phyloP scores from a whole-genome alignment of 2,329 filamentous ascomycete genomes.

The Fusarium newnesense region DNA sequence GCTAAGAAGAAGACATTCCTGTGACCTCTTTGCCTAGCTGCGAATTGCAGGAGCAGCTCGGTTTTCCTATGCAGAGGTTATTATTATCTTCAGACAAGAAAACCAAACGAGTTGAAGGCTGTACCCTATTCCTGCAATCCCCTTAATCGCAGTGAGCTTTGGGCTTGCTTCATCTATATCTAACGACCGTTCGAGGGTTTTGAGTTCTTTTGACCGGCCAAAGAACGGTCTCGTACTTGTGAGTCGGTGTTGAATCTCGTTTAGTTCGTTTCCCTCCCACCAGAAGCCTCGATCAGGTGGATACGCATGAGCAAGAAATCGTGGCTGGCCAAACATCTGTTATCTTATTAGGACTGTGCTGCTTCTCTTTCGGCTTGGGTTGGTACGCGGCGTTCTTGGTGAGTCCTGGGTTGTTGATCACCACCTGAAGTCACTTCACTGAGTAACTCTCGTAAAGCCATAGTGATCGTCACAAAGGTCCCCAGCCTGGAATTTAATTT shows the following conservation, averaged over 20 bases:
- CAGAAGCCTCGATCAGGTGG: neutral
- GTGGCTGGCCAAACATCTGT: neutral
- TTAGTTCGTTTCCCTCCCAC: neutral
- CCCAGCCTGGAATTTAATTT: neutral
- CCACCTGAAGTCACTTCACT: accelerated
- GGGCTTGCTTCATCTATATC: accelerated
- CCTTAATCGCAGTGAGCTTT: neutral
- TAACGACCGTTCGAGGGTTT: neutral
- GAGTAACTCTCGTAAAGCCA: accelerated
- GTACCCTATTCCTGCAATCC: neutral
- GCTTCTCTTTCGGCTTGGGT: neutral
- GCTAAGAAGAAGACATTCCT: neutral
- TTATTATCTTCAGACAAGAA: neutral
- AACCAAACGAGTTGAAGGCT: accelerated
- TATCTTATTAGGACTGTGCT: neutral
- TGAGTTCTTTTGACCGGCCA: neutral
- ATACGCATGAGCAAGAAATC: neutral
- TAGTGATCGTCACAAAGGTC: accelerated
- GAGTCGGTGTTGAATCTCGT: accelerated
- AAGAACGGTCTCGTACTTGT: accelerated
- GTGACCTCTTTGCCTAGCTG: accelerated
- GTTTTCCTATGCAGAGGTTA: neutral
- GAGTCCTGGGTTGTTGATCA: accelerated
- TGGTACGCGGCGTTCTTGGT: accelerated
- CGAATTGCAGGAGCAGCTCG: neutral